Conservation (phyloP, 441 rosid genomes). For the Capsella rubella region DNA sequence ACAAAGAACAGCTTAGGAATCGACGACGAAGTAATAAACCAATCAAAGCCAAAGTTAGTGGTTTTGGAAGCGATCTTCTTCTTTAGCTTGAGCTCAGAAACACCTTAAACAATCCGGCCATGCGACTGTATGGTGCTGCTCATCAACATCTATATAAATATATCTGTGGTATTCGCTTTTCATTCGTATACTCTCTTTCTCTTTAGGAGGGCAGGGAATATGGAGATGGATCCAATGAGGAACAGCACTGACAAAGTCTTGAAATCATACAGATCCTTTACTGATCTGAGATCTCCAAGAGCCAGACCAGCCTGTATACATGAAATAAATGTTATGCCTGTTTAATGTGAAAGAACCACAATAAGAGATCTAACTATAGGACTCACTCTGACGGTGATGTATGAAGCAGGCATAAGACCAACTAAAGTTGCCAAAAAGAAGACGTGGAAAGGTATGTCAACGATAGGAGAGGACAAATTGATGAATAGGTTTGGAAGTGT, state of each 20-base stretch:
- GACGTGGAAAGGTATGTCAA: constrained; percentile 92
- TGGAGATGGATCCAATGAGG: constrained; percentile 80
- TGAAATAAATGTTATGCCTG: neutral
- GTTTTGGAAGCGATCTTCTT: constrained; percentile 29
- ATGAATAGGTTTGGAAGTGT: constrained; percentile 95
- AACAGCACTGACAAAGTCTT: constrained; percentile 86
- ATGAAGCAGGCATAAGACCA: constrained; percentile 93
- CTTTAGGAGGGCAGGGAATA: constrained; percentile 86
- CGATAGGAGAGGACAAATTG: constrained; percentile 97
- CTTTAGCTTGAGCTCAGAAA: constrained; percentile 25
- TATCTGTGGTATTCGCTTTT: constrained; percentile 21
- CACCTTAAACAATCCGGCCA: constrained; percentile 14
- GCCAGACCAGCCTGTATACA: constrained; percentile 86
- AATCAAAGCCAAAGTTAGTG: constrained; percentile 17
- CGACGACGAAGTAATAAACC: constrained; percentile 15
- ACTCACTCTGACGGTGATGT: constrained; percentile 89
- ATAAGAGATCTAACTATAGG: neutral
- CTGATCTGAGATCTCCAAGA: constrained; percentile 90
- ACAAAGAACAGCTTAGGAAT: neutral
- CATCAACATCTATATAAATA: constrained; percentile 26
- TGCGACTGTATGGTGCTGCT: constrained; percentile 14
- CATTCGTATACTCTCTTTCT: constrained; percentile 82
- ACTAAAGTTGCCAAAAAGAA: constrained; percentile 92
- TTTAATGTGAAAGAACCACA: neutral
- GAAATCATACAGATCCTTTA: constrained; percentile 88